A percentile compares a stretch with the other conserved stretches of the same genome.
Evolutionary conservation across 2,329 filamentous ascomycete species (phyloP).

Genomic region (Arthroderma sp.): DNA sequence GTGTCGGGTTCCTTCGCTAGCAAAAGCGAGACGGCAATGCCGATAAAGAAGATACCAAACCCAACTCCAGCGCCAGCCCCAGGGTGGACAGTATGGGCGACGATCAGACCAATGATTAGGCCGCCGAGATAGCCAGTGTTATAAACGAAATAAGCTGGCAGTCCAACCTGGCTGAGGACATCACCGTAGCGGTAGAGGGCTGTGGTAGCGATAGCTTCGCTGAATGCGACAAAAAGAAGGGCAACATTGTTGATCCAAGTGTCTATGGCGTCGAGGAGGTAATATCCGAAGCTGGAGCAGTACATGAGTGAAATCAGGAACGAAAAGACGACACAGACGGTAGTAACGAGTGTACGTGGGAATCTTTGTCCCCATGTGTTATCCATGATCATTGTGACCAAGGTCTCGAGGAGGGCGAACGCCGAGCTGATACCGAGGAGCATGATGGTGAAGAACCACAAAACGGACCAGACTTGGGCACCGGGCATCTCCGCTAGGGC

Average conservation of each 20-base stretch:
- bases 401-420: constrained; percentile 43
- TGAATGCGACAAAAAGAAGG: constrained; percentile 43
- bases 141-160: constrained; percentile 32
- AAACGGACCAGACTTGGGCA: constrained; percentile 42
- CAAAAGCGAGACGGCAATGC: constrained; percentile 24
- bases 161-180: constrained; percentile 36
- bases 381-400: constrained; percentile 40
- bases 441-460: constrained; percentile 43
- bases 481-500: constrained; percentile 42
- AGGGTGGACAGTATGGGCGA: constrained; percentile 29
- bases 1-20: constrained; percentile 31
- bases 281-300: constrained; percentile 43
- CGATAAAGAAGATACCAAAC: constrained; percentile 35
- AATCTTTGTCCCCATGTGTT: constrained; percentile 27
- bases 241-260: constrained; percentile 43
- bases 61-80: constrained; percentile 33
- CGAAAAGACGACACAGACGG: not conserved
- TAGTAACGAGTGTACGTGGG: constrained; percentile 24
- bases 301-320: constrained; percentile 38
- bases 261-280: constrained; percentile 40
- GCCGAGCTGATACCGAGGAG: constrained; percentile 43
- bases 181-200: constrained; percentile 42
- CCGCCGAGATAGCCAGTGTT: constrained; percentile 39
- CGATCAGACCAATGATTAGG: constrained; percentile 33
- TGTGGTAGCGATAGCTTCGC: constrained; percentile 39